phyloP scores from a whole-genome alignment of 2,329 filamentous ascomycete species.

The Escovopsis sp. region DNA sequence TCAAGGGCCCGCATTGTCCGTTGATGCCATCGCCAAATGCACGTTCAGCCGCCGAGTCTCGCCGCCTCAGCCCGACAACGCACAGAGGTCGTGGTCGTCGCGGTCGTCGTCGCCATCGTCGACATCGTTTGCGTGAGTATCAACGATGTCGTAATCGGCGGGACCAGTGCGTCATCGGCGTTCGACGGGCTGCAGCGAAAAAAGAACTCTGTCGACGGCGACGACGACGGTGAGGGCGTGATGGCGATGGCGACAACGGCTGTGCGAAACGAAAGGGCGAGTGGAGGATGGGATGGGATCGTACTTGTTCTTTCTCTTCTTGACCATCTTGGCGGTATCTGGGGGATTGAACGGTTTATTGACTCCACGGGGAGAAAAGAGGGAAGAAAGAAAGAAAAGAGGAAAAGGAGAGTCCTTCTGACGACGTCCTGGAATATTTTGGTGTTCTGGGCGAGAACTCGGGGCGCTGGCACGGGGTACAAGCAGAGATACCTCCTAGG shows the following conservation, averaged over 20 bases:
- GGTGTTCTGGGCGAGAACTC: slow-evolving; percentile 5
- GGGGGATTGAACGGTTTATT: slow-evolving; percentile 20
- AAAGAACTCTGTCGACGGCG: not conserved
- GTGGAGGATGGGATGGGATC: slow-evolving; percentile 11
- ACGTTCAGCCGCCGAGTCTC: not conserved
- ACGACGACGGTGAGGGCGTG: not conserved
- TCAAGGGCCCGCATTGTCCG: no score
- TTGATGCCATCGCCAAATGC: slow-evolving; percentile 5
- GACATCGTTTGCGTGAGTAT: no score
- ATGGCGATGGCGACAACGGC: slow-evolving; percentile 1
- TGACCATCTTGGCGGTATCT: slow-evolving; percentile 52
- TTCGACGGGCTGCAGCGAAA: not conserved
- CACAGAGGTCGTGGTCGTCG: no score
- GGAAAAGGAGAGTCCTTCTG: slow-evolving; percentile 6
- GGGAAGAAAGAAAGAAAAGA: slow-evolving; percentile 4
- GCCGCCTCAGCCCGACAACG: not conserved
- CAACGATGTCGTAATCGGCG: no score
- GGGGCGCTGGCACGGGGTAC: slow-evolving; percentile 1
- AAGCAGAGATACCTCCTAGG: no score
- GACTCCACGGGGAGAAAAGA: slow-evolving; percentile 9
- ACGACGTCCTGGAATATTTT: slow-evolving; percentile 13
- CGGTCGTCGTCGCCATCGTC: not conserved
- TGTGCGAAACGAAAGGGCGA: no score
- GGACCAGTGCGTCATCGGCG: no score
- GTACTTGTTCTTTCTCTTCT: slow-evolving; percentile 58